A percentile compares a stretch with the other conserved stretches of the same genome.
Conservation (phyloP, 148 eudicot genomes). For the Nepenthes mirabilis region DNA sequence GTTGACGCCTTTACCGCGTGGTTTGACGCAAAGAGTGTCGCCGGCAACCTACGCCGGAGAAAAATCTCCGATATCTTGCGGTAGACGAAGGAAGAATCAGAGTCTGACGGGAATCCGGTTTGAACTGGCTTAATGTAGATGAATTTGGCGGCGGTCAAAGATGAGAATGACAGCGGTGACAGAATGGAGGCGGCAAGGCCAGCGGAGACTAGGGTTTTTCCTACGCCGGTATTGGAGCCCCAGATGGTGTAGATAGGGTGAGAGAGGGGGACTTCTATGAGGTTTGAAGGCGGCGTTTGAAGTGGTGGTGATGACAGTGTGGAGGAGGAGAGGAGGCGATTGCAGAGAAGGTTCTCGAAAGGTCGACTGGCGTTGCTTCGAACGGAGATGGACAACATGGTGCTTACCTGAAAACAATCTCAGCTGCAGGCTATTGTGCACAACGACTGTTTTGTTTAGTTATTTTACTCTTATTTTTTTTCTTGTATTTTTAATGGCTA, state of each 20-base stretch:
- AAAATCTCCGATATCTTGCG: conserved; percentile 28
- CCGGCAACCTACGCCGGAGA: conserved; percentile 10
- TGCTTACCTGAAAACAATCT: too few relatives aligned
- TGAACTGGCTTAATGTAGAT: conserved; percentile 75
- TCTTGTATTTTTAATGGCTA: too few relatives aligned
- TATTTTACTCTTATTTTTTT: too few relatives aligned
- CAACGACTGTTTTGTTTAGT: too few relatives aligned
- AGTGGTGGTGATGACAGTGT: conserved; percentile 8
- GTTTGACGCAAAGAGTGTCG: conserved; percentile 43
- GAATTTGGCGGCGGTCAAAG: conserved; percentile 13
- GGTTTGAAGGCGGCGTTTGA: conserved; percentile 3
- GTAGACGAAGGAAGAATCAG: conserved; percentile 72
- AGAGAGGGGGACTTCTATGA: conserved; percentile 40
- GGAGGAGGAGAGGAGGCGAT: conserved; percentile 3
- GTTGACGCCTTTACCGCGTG: conserved; percentile 20
- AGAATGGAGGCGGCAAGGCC: conserved; percentile 56
- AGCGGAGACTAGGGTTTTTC: conserved; percentile 93
- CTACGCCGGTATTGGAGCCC: conserved; percentile 78
- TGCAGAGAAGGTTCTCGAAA: not conserved
- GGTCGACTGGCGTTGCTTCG: too few relatives aligned
- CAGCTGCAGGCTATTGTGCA: too few relatives aligned
- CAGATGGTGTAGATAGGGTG: conserved; percentile 74
- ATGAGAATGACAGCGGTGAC: conserved; percentile 9
- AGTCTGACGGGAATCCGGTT: conserved; percentile 78
- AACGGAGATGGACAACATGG: too few relatives aligned